These are phyloP conservation scores for Fusarium buharicum DNA, from an alignment of 2,329 filamentous ascomycete genomes.

Conservation along the genomic window DNA sequence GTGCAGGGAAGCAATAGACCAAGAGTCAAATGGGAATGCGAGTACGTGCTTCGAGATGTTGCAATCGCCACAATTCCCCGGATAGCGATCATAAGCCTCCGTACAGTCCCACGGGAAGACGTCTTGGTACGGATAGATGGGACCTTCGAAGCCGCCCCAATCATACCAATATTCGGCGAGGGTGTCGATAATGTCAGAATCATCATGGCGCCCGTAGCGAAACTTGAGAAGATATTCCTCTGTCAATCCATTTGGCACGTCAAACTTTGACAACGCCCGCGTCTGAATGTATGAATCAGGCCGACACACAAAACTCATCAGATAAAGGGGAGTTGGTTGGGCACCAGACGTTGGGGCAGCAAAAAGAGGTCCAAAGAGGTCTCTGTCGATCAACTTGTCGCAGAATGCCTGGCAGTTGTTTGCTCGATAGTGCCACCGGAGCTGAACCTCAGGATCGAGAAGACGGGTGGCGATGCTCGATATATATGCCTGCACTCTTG, in stretches of 20 bases:
- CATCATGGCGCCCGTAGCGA: constrained; percentile 51
- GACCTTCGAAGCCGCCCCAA: constrained; percentile 52
- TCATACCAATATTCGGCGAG: constrained; percentile 58
- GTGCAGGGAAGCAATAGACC: constrained; percentile 53
- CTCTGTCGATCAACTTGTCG: constrained; percentile 47
- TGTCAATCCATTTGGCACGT: constrained; percentile 52
- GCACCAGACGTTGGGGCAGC: constrained; percentile 1
- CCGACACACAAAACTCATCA: constrained; percentile 54
- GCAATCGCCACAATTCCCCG: constrained; percentile 51
- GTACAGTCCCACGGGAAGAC: constrained; percentile 60
- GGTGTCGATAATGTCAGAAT: constrained; percentile 55
- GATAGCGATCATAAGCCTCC: constrained; percentile 53
- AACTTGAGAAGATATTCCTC: constrained; percentile 56
- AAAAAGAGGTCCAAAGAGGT: constrained; percentile 46
- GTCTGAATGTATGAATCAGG: constrained; percentile 38
- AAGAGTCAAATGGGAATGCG: constrained; percentile 57
- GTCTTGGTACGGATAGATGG: constrained; percentile 53
- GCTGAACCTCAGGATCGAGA: constrained; percentile 39
- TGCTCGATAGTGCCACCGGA: constrained; percentile 46
- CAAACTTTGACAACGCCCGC: constrained; percentile 46
- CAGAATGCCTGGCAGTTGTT: constrained; percentile 55
- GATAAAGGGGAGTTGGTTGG: constrained; percentile 44
- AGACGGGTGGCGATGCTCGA: constrained; percentile 44
- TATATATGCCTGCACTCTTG: constrained; percentile 46
- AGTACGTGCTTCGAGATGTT: constrained; percentile 56